Percentiles rank a stretch among this genome's conserved stretches.
These are phyloP conservation scores for Cucurbita ficifolia DNA, from an alignment of 306 rosid genomes.

Conservation along the genomic window DNA sequence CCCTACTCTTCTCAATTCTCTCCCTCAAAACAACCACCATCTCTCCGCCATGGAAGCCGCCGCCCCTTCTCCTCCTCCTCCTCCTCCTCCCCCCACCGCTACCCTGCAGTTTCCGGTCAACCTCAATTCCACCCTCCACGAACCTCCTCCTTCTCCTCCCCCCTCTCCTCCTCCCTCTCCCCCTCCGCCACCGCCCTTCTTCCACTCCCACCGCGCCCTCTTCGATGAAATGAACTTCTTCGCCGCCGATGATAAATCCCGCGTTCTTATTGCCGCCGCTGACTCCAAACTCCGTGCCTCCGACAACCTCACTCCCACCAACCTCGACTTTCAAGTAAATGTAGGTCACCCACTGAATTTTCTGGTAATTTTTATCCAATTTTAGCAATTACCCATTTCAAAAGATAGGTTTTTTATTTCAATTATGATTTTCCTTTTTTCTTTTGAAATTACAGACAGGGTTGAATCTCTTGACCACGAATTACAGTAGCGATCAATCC, in stretches of 20 bases:
- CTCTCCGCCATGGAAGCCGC: not conserved
- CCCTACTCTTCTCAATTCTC: slow-evolving; percentile 73
- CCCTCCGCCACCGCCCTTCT: not conserved
- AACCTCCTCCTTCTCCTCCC: slow-evolving; percentile 9
- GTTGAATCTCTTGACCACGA: slow-evolving; percentile 54
- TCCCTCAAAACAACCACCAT: not conserved
- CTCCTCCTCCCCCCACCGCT: slow-evolving; percentile 8
- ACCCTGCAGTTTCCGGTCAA: slow-evolving; percentile 43
- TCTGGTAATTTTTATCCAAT: not conserved
- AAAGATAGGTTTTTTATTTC: not conserved
- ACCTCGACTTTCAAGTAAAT: slow-evolving; percentile 33
- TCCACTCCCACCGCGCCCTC: slow-evolving; percentile 16
- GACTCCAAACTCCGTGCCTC: slow-evolving; percentile 6
- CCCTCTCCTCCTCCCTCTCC: not conserved
- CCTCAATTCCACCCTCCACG: slow-evolving; percentile 18
- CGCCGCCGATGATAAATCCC: slow-evolving; percentile 15
- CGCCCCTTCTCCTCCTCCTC: slow-evolving; percentile 17
- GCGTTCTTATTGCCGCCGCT: not conserved
- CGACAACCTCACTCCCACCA: not conserved
- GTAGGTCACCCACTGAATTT: slow-evolving; percentile 21
- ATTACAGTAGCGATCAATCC: slow-evolving; percentile 45
- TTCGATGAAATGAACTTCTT: slow-evolving; percentile 65
- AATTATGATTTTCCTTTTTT: not conserved
- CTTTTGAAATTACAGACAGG: slow-evolving; percentile 36
- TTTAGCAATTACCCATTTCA: not conserved